Evolutionary conservation across 1,284 basidiomycete genomes (phyloP).

Genomic region (Cryptococcus sp.): DNA sequence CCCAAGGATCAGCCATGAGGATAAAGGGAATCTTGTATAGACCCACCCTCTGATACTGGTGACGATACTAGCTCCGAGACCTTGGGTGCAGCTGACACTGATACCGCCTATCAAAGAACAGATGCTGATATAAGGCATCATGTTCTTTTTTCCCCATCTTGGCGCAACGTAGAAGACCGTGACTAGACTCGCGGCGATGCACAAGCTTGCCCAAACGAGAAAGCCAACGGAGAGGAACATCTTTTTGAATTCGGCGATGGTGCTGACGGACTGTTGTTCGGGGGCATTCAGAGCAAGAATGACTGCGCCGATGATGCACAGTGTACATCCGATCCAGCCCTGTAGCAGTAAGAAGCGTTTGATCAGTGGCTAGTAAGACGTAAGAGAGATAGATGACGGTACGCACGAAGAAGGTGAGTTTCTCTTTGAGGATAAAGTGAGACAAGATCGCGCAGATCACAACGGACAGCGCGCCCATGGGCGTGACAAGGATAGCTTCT

Average conservation of each 20-base stretch:
- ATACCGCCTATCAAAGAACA: conserved; percentile 97
- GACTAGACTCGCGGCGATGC: conserved; percentile 34
- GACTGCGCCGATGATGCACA: conserved; percentile 77
- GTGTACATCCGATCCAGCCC: conserved; percentile 87
- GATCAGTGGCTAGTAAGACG: neutral
- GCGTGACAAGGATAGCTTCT: conserved; percentile 55
- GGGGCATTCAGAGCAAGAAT: conserved; percentile 71
- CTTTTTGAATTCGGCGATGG: conserved; percentile 76
- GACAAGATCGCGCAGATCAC: conserved; percentile 93
- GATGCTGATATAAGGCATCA: conserved; percentile 93
- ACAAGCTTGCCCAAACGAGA: conserved; percentile 65
- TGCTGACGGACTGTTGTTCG: conserved; percentile 72
- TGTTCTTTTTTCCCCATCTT: conserved; percentile 85
- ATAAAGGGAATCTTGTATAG: neutral
- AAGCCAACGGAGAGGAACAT: conserved; percentile 88
- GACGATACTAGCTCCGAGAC: conserved; percentile 87
- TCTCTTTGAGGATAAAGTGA: conserved; percentile 90
- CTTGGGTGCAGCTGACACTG: conserved; percentile 92
- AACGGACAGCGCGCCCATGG: conserved; percentile 92
- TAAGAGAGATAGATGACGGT: neutral
- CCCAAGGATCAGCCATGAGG: neutral
- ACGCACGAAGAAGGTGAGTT: conserved; percentile 62
- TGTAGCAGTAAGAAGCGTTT: conserved; percentile 11
- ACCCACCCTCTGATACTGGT: conserved; percentile 78
- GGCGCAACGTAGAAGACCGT: conserved; percentile 46